These are phyloP conservation scores for Volvox africanus DNA, from an alignment of 139 green algal species.

Conservation along the genomic window DNA sequence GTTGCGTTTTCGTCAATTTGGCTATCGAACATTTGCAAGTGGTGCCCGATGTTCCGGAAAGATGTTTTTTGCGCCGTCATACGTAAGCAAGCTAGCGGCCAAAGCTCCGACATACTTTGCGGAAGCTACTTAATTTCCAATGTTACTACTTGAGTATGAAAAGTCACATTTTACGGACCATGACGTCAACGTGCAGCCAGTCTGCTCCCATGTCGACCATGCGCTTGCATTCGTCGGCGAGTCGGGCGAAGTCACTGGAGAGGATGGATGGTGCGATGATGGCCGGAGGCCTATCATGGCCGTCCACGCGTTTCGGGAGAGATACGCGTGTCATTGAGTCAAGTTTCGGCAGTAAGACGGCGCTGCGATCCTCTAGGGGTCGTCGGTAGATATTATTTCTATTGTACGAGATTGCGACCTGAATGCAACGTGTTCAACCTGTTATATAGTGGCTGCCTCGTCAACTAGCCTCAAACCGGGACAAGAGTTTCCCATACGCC, in stretches of 20 bases:
- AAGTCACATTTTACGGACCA: slow-evolving; percentile 50
- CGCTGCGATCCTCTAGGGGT: no score
- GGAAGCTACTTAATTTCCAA: no score
- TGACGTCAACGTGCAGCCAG: slow-evolving; percentile 81
- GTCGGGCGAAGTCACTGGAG: slow-evolving; percentile 87
- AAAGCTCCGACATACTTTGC: background rate
- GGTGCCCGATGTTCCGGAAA: no score
- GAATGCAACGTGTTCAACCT: no score
- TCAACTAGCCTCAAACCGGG: no score
- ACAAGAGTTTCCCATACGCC: no score
- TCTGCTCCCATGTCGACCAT: slow-evolving; percentile 86
- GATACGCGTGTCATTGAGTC: slow-evolving; percentile 14
- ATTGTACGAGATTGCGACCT: no score
- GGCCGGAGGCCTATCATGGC: slow-evolving; percentile 52
- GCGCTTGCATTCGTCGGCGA: slow-evolving; percentile 84
- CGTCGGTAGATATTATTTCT: no score
- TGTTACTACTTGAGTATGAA: no score
- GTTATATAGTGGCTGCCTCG: no score
- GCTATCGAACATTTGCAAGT: no score
- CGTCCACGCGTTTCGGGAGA: slow-evolving; percentile 13
- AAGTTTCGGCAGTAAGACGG: background rate
- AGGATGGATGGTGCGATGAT: slow-evolving; percentile 90
- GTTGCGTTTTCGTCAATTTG: no score
- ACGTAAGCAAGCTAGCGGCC: background rate
- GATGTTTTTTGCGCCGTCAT: background rate